Evolutionary conservation across 148 eudicot genomes (phyloP), one percentile per base, ranked within the genome.

Genomic region (Diospyros lotus): DNA sequence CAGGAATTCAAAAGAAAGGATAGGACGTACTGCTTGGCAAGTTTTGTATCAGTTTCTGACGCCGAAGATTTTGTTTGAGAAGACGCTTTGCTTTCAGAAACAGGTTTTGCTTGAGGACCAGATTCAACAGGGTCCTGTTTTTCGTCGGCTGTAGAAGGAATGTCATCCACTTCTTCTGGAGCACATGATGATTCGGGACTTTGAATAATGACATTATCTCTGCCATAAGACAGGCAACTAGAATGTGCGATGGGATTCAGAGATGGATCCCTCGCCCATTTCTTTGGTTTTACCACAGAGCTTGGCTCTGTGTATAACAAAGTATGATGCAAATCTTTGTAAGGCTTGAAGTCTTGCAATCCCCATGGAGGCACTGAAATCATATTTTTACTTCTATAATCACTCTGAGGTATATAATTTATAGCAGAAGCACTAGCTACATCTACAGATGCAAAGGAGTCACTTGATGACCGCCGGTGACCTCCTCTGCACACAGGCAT

Each of bases 381-480:
- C 74, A 81, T 64, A 82, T 82, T 81, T 48, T 74, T 90, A 68
- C 72, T 75, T 77, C 73, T 84, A 73, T 56, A 77, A 56, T 87
- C 93, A 76, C 77, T 85, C 71, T 71, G 88, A 77, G 89, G 81
- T 77, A 69, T 60, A 72, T 82, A 86, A 71, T 87, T 88, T 62
- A 85, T 68, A 81, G 67, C 78, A 44, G 87, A 83, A 79, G 76
- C 80, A 81, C 79, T 85, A 56, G 83, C 81, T 51, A 81, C 71
- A 79, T 94, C 98, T 66, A 71, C 61, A 83, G 88, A 91, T 54
- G 98, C 86, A 83, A 91, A 94, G 53, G 98, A 94, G 80, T 94
- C 98, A 77, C 98, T 94, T 65, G 97, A 94, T 66, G 97, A 83
- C 76, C 98, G 98, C 17, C 98, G 94, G 78, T 94, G 98, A 53